phyloP scores from a whole-genome alignment of 2,329 filamentous ascomycete species.

The Fusarium armeniacum region DNA sequence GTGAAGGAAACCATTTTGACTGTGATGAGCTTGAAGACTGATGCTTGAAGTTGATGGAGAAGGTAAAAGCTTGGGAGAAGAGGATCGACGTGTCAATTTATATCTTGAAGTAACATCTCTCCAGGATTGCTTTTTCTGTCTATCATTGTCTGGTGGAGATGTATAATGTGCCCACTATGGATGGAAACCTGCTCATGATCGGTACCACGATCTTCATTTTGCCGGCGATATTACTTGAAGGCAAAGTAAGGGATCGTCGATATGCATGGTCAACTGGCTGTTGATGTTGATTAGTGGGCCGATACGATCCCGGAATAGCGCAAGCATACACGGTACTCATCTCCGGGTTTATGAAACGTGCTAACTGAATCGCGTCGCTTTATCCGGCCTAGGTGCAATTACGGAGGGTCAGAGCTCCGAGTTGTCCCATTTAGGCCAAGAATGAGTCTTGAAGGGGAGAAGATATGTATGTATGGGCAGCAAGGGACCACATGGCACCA shows the following conservation, averaged over 20 bases:
- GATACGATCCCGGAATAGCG: constrained; percentile 6
- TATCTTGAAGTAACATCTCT: constrained; percentile 2
- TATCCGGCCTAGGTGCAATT: constrained; percentile 33
- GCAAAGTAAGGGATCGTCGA: constrained; percentile 11
- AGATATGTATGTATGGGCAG: not conserved
- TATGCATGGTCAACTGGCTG: not conserved
- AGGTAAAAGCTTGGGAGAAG: not conserved
- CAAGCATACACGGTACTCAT: constrained; percentile 20
- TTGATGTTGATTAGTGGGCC: constrained; percentile 25
- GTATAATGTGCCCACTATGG: constrained; percentile 5
- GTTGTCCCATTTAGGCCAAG: constrained; percentile 20
- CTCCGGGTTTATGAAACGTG: constrained; percentile 32
- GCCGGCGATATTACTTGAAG: constrained; percentile 20
- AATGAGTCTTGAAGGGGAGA: constrained; percentile 8
- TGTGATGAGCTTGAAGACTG: not conserved
- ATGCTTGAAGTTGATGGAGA: not conserved
- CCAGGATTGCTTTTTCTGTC: not conserved
- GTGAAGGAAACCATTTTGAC: constrained; percentile 46
- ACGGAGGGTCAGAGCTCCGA: constrained; percentile 38
- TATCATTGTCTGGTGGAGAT: constrained; percentile 11
- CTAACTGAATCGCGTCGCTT: constrained; percentile 19
- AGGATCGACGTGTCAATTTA: constrained; percentile 26
- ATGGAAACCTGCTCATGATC: constrained; percentile 14
- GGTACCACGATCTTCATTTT: constrained; percentile 28
- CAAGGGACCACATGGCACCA: constrained; percentile 29